Evolutionary conservation across 371 early-diverging fungal species (phyloP).

Genomic region (Rhizopus stolonifer): DNA sequence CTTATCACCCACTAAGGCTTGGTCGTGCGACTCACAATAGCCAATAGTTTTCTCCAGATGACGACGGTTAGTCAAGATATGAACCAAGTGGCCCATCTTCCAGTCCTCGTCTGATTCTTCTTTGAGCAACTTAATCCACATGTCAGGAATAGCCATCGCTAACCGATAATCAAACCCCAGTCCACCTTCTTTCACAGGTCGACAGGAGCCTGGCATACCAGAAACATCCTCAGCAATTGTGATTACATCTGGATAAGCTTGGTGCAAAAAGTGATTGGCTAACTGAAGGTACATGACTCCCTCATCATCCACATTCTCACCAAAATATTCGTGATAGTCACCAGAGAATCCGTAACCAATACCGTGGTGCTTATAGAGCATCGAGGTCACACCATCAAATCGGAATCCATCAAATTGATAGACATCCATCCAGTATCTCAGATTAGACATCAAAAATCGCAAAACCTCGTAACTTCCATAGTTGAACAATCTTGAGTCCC

Average conservation of each 20-base stretch:
- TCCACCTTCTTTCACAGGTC: slow-evolving; percentile 87
- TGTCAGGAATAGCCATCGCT: slow-evolving; percentile 94
- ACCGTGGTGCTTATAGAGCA: slow-evolving; percentile 94
- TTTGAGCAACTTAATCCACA: slow-evolving; percentile 97
- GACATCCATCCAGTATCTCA: slow-evolving; percentile 87
- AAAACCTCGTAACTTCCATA: slow-evolving; percentile 85
- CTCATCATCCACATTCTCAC: slow-evolving; percentile 76
- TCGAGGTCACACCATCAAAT: slow-evolving; percentile 95
- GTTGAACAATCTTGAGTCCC: slow-evolving; percentile 94
- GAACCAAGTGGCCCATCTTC: slow-evolving; percentile 81
- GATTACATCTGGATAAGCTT: slow-evolving; percentile 72
- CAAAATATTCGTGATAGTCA: slow-evolving; percentile 91
- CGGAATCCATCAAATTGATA: slow-evolving; percentile 94
- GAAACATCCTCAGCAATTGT: slow-evolving; percentile 97
- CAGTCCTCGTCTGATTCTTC: slow-evolving; percentile 89
- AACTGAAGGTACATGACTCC: slow-evolving; percentile 84
- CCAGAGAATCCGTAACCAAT: slow-evolving; percentile 91
- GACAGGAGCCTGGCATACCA: slow-evolving; percentile 94
- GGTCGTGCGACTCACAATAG: slow-evolving; percentile 94
- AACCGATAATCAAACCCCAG: slow-evolving; percentile 95
- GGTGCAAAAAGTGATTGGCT: slow-evolving; percentile 85
- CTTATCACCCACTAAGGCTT: slow-evolving; percentile 96
- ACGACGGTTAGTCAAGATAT: slow-evolving; percentile 87
- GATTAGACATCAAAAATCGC: slow-evolving; percentile 89
- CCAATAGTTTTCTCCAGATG: slow-evolving; percentile 83